Evolutionary conservation across 2,329 filamentous ascomycete genomes (phyloP), one percentile per base, ranked within the genome.

Genomic region (Colletotrichum godetiae): DNA sequence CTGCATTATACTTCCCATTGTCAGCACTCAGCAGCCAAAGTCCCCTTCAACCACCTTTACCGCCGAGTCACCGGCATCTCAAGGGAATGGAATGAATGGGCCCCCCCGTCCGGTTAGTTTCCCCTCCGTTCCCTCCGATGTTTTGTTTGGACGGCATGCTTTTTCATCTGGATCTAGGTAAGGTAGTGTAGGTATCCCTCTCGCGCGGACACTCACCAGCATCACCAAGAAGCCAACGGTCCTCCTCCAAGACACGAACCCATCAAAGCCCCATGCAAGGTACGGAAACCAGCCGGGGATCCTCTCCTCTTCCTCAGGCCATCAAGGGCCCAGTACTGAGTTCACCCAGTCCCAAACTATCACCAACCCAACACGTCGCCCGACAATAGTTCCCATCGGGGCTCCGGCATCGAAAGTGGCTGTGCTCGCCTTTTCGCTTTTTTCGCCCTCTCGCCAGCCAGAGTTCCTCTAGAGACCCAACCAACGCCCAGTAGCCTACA

Each of bases 341-440:
- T 56, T 35, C 35, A 13, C 58, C 52, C 64, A 37, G 62, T 27
- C 12, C 27, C 62, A 24, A 46, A 13, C 10, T 29, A 65, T 57
- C 49, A 49, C n/a, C 3, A 49, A 49, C 31, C 37, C 37, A 42
- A 19, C 52, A 49, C 3, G 10, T n/a, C 24, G 24, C 27, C 24
- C 19, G 46, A 55, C 56, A 67, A 56, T 10, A 57, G 64, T 49
- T 49, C 29, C 27, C 29, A 62, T n/a, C 68, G 27, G 64, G n/a
- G 56, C 22, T 42, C 64, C 64, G 24, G 52, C 53, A 69, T 33
- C 24, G 13, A 35, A 15, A 37, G 62, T 55, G 68, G 70, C 70
- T 73, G 70, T 73, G 70, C 29, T 64, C 66, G 42, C 62, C 22
- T 22, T 52, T 65, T 56, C 62, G 52, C 33, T 52, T 12, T 19